phyloP scores from a whole-genome alignment of 1,284 basidiomycete species.

The Mrakiaceae sp. region DNA sequence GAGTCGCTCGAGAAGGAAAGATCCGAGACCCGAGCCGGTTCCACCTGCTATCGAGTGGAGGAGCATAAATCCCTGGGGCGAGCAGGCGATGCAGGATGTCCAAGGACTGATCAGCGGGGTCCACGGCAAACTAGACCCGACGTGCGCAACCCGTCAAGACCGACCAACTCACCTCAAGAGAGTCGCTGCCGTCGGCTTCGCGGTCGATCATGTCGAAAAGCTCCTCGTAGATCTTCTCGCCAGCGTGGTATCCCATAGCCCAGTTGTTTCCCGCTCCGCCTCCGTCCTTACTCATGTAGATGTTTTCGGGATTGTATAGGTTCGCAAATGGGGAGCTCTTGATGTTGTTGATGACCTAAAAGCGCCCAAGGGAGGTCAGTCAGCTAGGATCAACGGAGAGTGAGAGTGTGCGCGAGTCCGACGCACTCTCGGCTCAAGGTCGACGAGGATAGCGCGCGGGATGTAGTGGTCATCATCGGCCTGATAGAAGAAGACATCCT shows the following conservation, averaged over 20 bases:
- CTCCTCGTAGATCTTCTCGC: constrained; percentile 89
- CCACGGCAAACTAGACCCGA: neutral
- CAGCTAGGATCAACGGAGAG: neutral
- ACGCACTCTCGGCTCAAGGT: constrained; percentile 89
- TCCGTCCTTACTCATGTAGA: constrained; percentile 87
- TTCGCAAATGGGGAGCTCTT: constrained; percentile 81
- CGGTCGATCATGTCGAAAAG: constrained; percentile 99
- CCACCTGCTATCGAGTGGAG: constrained; percentile 99
- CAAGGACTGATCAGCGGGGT: neutral
- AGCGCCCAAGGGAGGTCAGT: neutral
- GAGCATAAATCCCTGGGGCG: constrained; percentile 82
- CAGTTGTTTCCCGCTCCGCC: constrained; percentile 99
- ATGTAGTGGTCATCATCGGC: constrained; percentile 99
- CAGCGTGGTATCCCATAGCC: constrained; percentile 86
- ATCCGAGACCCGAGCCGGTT: constrained; percentile 94
- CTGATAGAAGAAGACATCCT: constrained; percentile 99
- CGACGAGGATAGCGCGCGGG: constrained; percentile 88
- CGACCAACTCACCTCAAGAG: constrained; percentile 61
- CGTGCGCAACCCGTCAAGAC: neutral
- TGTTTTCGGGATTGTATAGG: constrained; percentile 97
- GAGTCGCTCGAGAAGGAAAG: constrained; percentile 86
- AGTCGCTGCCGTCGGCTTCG: constrained; percentile 96
- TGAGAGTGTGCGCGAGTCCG: neutral
- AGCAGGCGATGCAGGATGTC: neutral
- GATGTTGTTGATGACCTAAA: constrained; percentile 91